Evolutionary conservation across 805 yeast genomes (phyloP), one percentile per base, ranked within the genome.

Genomic region (Yarrowia alimentaria): DNA sequence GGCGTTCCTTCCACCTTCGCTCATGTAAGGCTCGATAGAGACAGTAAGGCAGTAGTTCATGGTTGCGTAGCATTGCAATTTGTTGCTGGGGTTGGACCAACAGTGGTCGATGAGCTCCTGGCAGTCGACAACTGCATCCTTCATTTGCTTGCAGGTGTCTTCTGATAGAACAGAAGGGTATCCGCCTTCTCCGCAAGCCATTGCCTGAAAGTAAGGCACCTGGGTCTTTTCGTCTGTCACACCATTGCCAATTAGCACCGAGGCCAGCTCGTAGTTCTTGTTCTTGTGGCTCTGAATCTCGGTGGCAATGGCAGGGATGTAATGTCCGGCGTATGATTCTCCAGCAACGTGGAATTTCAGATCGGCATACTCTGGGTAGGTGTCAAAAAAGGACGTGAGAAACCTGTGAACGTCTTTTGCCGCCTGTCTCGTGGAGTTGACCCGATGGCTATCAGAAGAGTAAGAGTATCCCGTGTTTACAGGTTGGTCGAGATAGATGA

Each of bases 121-220:
- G 67, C 94, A 86, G 60, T 84, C 75, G 55, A 85, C 83, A 48
- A 80, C 69, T n/a, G 76, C 70, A 18, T 68, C 72, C 26, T 69
- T 62, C 90, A 86, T 84, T 33, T 71, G 68, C 28, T 75, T 74
- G 70, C 96, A 87, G 55, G 78, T 79, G 45, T 77, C 80, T 17
- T 80, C 81, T 11, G 74, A 69, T 56, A 86, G 69, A 3, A 84
- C 85, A n/a, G 87, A 71, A 20, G 78, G 78, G 59, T 77, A 76
- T 2, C 95, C 95, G 55, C 95, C 94, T 56, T 77, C 65, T 49
- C 95, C 90, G 68, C 98, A 91, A 5, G 95, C 95, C 97, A 91
- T 90, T 56, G 94, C 94, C 66, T 83, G 79, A 64, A 86, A 89
- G 68, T 81, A 81, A 52, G 77, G 76, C 62, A 83, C 81, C 72